These are phyloP conservation scores for Orbilia oligospora DNA, from an alignment of 2,329 filamentous ascomycete genomes.

Conservation along the genomic window DNA sequence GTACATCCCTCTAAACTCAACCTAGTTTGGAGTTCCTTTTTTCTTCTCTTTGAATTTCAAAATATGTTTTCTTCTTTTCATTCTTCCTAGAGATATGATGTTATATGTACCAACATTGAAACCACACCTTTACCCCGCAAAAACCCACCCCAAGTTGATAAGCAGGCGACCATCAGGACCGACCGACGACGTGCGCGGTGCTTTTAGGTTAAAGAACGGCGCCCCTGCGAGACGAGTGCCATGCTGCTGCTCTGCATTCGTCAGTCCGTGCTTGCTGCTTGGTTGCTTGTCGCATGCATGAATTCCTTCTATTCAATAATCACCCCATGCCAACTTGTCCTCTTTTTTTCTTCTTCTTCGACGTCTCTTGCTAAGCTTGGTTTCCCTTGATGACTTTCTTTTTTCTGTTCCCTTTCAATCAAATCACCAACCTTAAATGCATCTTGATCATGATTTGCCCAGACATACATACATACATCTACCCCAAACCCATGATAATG, in stretches of 20 bases:
- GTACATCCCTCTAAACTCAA: conserved; percentile 19
- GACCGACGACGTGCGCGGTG: conserved; percentile 30
- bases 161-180: conserved; percentile 35
- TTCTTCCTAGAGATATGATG: conserved; percentile 29
- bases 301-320: conserved; percentile 9
- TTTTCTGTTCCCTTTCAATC: conserved; percentile 1
- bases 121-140: conserved; percentile 52
- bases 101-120: conserved; percentile 27
- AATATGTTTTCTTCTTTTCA: conserved; percentile 27
- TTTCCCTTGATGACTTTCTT: conserved; percentile 3
- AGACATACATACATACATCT: conserved; percentile 5
- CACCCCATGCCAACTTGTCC: conserved; percentile 52
- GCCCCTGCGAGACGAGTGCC: conserved; percentile 27
- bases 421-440: conserved; percentile 26
- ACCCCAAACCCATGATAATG: conserved; percentile 19
- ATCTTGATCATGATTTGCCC: conserved; percentile 33
- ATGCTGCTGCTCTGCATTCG: conserved; percentile 50
- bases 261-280: conserved; percentile 39
- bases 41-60: conserved; percentile 13
- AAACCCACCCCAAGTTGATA: conserved; percentile 37
- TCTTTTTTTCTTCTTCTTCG: conserved; percentile 20
- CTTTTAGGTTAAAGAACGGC: conserved; percentile 32
- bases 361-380: conserved; percentile 1
- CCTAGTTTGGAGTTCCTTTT: neutral
- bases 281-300: conserved; percentile 26